Evolutionary conservation across 257 asterid genomes (phyloP).

Genomic region (Ajuga chamaepitys): DNA sequence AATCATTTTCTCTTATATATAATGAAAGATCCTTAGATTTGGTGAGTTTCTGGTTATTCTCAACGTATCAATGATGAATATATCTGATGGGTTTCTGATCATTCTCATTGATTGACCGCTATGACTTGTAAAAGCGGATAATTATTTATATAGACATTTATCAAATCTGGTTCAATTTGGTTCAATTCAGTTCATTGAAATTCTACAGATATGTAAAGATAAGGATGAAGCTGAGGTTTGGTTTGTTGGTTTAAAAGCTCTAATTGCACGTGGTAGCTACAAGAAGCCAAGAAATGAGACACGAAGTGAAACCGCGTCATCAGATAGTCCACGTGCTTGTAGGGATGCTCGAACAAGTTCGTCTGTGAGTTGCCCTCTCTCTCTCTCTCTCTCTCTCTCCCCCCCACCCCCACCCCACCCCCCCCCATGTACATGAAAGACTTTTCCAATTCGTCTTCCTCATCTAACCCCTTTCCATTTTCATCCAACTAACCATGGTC

Average conservation of each 20-base stretch:
- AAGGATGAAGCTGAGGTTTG: constrained; percentile 97
- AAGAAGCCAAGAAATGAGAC: constrained; percentile 42
- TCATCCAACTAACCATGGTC: constrained; percentile 20
- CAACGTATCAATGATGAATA: constrained; percentile 3
- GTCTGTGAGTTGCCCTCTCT: constrained; percentile 30
- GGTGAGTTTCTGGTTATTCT: constrained; percentile 50
- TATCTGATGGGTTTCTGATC: too few species aligned
- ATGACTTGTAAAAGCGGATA: background rate
- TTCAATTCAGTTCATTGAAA: background rate
- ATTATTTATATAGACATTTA: background rate
- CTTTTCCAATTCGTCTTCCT: constrained; percentile 1
- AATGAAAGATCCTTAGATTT: constrained; percentile 78
- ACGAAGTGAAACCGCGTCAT: constrained; percentile 31
- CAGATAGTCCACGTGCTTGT: constrained; percentile 43
- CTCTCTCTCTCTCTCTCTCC: too few species aligned
- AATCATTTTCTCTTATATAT: constrained; percentile 82
- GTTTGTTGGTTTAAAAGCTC: constrained; percentile 78
- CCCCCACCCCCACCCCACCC: too few species aligned
- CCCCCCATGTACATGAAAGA: too few species aligned
- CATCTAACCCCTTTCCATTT: constrained; percentile 1
- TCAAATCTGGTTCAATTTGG: constrained; percentile 1
- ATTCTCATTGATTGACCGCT: too few species aligned
- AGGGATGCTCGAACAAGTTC: constrained; percentile 37
- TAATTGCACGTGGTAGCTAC: constrained; percentile 47
- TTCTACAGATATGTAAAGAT: constrained; percentile 80